Base-by-base conservation (phyloP, 495 filamentous ascomycete genomes). In the Hypoxylon trugodes region DNA sequence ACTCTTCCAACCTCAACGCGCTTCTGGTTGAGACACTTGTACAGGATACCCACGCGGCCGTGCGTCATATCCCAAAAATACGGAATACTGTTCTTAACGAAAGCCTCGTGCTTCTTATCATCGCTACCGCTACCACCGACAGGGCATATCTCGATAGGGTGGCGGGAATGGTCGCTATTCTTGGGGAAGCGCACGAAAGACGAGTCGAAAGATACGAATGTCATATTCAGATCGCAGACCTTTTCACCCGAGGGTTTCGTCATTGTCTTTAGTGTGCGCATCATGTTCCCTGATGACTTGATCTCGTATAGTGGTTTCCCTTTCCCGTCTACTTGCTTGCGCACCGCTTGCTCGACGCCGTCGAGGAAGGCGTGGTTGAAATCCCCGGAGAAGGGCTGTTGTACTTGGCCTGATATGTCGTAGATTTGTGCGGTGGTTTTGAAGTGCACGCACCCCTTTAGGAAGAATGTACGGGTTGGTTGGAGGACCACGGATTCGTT, bases 1-100 rank as follows among this genome's bases (percentile, higher is more conserved):
- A 72, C 69, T 18, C 66, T 54, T 22, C 32, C 69, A 25, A 72
- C 18, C 66, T 72, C 69, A 18, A 72, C 69, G 42, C 69, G 69
- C 26, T 61, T 25, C 66, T 72, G 69, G 62, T 72, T 72, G 12
- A 72, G 56, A 55, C 69, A 69, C 66, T 72, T 72, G 37, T 72
- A 72, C 9, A 72, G 45, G 49, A 69, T 52, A 5, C 59, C 66
- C 8, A 67, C 59, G 52, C 62, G 61, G 40, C 66, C 69, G 41
- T 25, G 35, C 0, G 69, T 72, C 69, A 72, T 69, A 52, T 72
- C 69, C 69, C 69, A 72, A 62, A 72, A 72, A 25, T 69, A 72
- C 1, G 69, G 69, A 22, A 72, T 69, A 47, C 61, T 66, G 55
- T 72, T 37, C 10, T 41, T 26, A 19, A 72, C 69, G 37, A 72